A percentile compares a stretch with the other conserved stretches of the same genome.
These are phyloP conservation scores for Mycosphaerella sp. DNA, from an alignment of 2,329 filamentous ascomycete species.

Conservation along the genomic window DNA sequence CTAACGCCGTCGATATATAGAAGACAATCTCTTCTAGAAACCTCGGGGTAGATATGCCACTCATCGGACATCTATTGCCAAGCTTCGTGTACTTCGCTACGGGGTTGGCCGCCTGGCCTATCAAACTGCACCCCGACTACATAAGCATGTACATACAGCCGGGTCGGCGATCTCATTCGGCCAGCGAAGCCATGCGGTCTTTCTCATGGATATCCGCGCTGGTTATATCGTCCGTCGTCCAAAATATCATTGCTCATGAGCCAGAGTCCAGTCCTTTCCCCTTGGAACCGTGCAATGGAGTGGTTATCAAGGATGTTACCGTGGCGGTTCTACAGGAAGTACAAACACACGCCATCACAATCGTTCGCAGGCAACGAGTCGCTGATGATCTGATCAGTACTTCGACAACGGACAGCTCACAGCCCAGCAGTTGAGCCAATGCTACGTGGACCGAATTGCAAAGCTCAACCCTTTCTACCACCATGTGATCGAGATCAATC, in stretches of 20 bases:
- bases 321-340: background rate
- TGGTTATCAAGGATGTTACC: background rate
- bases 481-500: slow-evolving; percentile 13
- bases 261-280: background rate
- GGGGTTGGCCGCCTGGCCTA: too few relatives aligned
- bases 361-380: background rate
- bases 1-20: too few relatives aligned
- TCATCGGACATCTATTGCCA: too few relatives aligned
- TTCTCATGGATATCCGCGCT: background rate
- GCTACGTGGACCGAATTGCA: slow-evolving; percentile 6
- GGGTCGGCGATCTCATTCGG: too few relatives aligned
- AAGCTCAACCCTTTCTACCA: slow-evolving; percentile 4
- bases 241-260: background rate
- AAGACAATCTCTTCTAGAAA: too few relatives aligned
- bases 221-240: background rate
- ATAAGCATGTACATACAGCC: too few relatives aligned
- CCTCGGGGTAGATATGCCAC: too few relatives aligned
- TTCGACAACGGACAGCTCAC: background rate
- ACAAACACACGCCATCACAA: background rate
- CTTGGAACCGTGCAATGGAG: background rate
- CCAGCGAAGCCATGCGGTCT: too few relatives aligned
- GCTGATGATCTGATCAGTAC: background rate
- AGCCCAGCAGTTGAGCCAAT: slow-evolving; percentile 2
- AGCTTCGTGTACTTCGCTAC: too few relatives aligned
- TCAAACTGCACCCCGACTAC: too few relatives aligned